Conservation (phyloP, 2,329 filamentous ascomycete species). For the Paracoccidioides lutzii region DNA sequence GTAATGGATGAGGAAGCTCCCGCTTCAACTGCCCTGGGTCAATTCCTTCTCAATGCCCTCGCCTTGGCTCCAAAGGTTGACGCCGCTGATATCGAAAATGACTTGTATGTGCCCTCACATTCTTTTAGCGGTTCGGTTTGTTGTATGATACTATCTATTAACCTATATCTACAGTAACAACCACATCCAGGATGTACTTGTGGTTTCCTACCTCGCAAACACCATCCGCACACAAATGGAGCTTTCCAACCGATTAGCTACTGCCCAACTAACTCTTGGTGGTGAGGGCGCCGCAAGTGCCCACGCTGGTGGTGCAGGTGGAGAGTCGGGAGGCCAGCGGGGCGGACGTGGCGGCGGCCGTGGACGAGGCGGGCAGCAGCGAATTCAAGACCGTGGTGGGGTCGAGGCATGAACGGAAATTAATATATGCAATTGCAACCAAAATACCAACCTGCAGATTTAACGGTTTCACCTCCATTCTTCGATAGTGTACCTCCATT, state of each 20-base stretch:
- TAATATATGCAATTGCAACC: background rate
- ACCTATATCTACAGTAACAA: constrained; percentile 54
- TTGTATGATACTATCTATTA: constrained; percentile 17
- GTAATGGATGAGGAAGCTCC: constrained; percentile 79
- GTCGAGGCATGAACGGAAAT: constrained; percentile 1
- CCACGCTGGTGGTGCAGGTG: constrained; percentile 8
- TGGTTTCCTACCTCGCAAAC: constrained; percentile 96
- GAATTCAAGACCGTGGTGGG: constrained; percentile 17
- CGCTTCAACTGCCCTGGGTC: constrained; percentile 81
- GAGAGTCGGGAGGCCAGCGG: constrained; percentile 25
- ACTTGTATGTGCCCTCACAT: constrained; percentile 52
- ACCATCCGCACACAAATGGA: constrained; percentile 98
- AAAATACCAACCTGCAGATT: background rate
- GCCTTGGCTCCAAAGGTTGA: constrained; percentile 93
- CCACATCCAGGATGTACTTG: constrained; percentile 96
- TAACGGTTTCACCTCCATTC: background rate
- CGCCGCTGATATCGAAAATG: constrained; percentile 74
- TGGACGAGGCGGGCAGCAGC: constrained; percentile 29
- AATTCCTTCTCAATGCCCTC: constrained; percentile 88
- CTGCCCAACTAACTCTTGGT: constrained; percentile 52
- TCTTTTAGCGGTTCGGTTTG: constrained; percentile 2
- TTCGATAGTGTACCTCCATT: background rate
- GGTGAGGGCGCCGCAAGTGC: constrained; percentile 31
- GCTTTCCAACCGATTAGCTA: constrained; percentile 85
- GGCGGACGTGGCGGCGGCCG: constrained; percentile 30